Conservation (phyloP, 352 stramenopile genomes). For the Pythium brachiatum region DNA sequence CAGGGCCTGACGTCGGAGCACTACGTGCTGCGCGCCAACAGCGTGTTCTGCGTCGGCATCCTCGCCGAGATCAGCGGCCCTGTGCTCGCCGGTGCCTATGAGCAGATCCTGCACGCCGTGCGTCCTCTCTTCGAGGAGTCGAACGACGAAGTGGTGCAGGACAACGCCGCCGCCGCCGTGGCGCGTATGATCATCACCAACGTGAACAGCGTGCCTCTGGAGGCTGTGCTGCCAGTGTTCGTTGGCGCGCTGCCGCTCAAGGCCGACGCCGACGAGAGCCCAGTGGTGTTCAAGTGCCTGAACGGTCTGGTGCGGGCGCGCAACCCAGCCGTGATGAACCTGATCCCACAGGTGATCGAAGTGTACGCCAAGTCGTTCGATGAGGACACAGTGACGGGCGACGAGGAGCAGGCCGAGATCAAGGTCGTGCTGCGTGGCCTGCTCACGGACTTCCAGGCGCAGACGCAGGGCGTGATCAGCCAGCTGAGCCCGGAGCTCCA, state of each 20-base stretch:
- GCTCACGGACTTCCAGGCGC: conserved; percentile 60
- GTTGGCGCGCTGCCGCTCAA: conserved; percentile 93
- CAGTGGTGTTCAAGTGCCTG: conserved; percentile 94
- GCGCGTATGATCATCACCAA: conserved; percentile 91
- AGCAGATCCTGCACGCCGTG: conserved; percentile 90
- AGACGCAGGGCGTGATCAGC: conserved; percentile 77
- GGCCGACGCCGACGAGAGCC: conserved; percentile 96
- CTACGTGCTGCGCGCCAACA: conserved; percentile 93
- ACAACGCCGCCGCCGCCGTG: conserved; percentile 94
- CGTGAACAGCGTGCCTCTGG: conserved; percentile 80
- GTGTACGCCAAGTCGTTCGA: conserved; percentile 78
- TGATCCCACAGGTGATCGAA: conserved; percentile 73
- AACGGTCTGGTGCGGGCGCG: conserved; percentile 91
- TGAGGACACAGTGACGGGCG: conserved; percentile 61
- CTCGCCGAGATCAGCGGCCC: conserved; percentile 83
- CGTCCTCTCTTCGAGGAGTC: conserved; percentile 86
- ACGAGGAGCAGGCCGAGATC: conserved; percentile 72
- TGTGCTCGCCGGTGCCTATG: conserved; percentile 82
- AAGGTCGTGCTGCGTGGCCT: conserved; percentile 66
- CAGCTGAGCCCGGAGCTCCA: conserved; percentile 75
- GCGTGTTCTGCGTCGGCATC: conserved; percentile 93
- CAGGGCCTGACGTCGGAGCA: conserved; percentile 90
- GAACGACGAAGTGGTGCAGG: conserved; percentile 87
- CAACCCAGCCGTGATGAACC: conserved; percentile 69
- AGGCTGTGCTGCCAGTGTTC: conserved; percentile 93